A percentile compares a stretch with the other conserved stretches of the same genome.
Conservation (phyloP, 768 basidiomycete species). For the Cystobasidiopsis lactophilus region DNA sequence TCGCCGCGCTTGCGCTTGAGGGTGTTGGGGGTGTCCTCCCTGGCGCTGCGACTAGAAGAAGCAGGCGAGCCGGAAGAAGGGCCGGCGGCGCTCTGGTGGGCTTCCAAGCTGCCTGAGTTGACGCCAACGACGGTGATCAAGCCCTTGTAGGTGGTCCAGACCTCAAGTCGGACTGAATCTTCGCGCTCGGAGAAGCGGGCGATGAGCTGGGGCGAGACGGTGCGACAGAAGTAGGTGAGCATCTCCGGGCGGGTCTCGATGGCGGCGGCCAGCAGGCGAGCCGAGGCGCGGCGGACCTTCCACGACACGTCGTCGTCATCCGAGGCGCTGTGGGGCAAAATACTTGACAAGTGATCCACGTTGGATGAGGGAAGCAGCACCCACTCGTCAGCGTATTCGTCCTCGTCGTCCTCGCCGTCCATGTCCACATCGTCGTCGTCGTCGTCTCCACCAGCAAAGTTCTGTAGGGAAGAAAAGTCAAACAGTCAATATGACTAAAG, state of each 20-base stretch:
- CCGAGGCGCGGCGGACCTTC: slow-evolving; percentile 83
- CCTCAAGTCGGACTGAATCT: slow-evolving; percentile 74
- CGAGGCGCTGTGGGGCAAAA: slow-evolving; percentile 43
- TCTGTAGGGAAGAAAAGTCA: not conserved
- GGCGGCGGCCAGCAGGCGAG: slow-evolving; percentile 64
- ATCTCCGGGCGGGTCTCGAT: slow-evolving; percentile 80
- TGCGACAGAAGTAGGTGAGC: slow-evolving; percentile 51
- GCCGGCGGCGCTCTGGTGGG: slow-evolving; percentile 27
- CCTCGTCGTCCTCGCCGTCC: slow-evolving; percentile 38
- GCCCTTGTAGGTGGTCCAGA: slow-evolving; percentile 64
- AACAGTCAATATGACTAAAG: not conserved
- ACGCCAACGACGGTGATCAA: slow-evolving; percentile 35
- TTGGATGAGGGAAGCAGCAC: slow-evolving; percentile 62
- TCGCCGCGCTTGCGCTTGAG: slow-evolving; percentile 31
- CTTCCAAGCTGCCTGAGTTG: slow-evolving; percentile 63
- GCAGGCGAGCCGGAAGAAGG: not conserved
- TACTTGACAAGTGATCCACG: slow-evolving; percentile 39
- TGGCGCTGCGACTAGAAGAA: too few relatives aligned
- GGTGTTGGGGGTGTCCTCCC: not conserved
- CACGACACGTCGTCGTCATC: slow-evolving; percentile 98
- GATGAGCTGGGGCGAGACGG: slow-evolving; percentile 68
- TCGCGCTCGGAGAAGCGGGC: slow-evolving; percentile 85
- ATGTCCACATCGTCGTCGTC: slow-evolving; percentile 18
- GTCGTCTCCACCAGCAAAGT: slow-evolving; percentile 7
- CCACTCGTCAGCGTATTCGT: slow-evolving; percentile 38